Conservation (phyloP, 106 monocot species). For the Amphibolis antarctica region DNA sequence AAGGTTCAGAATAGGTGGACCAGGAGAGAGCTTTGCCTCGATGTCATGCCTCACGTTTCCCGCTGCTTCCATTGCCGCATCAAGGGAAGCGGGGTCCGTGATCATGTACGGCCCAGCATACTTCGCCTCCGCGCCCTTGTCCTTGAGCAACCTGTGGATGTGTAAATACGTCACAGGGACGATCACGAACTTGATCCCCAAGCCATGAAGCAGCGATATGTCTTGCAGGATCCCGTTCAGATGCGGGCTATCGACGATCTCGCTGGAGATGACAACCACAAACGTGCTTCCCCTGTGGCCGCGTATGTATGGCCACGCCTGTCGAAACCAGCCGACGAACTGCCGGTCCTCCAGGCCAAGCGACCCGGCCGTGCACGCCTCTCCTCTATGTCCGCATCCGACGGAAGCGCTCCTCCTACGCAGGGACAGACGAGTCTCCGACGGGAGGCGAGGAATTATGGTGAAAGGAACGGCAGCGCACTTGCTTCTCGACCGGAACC, state of each 20-base stretch:
- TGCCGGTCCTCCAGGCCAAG: no score
- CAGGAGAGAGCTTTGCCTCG: conserved; percentile 92
- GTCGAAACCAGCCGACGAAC: conserved; percentile 13
- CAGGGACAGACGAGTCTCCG: no score
- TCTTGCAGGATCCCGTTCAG: conserved; percentile 54
- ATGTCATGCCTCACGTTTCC: conserved; percentile 64
- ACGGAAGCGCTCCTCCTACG: no score
- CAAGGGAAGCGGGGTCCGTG: conserved; percentile 61
- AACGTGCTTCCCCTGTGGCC: conserved; percentile 79
- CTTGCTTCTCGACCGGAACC: no score
- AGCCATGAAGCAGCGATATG: conserved; percentile 23
- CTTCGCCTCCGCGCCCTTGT: conserved; percentile 35
- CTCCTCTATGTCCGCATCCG: no score
- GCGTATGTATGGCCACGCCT: conserved; percentile 76
- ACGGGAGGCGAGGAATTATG: no score
- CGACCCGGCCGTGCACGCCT: no score
- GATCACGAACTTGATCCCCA: conserved; percentile 22
- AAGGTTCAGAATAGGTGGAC: conserved; percentile 74
- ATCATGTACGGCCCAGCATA: conserved; percentile 75
- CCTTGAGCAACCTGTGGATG: conserved; percentile 17
- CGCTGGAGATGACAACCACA: conserved; percentile 70
- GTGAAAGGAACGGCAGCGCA: no score
- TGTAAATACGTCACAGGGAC: conserved; percentile 21
- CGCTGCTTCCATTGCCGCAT: conserved; percentile 82
- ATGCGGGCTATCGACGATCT: conserved; percentile 43